Percentiles rank a stretch among this genome's conserved stretches.
Evolutionary conservation across 176 grass and related monocot genomes (phyloP).

Genomic region (Hsuehochloa calcarea): DNA sequence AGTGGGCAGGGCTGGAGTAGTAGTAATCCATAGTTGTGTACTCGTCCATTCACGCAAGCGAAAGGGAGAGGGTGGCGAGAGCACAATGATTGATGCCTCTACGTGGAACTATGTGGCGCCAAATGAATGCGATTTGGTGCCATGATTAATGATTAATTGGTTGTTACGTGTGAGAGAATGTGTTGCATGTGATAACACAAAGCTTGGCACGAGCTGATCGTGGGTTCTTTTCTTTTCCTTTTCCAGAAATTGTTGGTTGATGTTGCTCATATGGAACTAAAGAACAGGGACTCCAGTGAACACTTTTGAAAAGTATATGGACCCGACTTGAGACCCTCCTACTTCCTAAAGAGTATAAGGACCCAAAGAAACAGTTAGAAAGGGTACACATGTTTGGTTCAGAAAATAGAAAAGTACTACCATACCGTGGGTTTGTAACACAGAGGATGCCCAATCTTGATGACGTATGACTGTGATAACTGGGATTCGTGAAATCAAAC

Average conservation of each 20-base stretch:
- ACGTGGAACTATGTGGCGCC: not conserved
- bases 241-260: not conserved
- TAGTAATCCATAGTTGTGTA: too few species aligned
- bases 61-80: too few species aligned
- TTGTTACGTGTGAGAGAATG: not conserved
- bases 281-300: not conserved
- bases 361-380: not conserved
- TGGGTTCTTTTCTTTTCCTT: not conserved
- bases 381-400: not conserved
- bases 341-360: not conserved
- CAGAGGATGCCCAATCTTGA: too few species aligned
- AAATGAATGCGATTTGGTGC: not conserved
- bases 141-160: not conserved
- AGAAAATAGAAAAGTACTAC: not conserved
- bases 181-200: not conserved
- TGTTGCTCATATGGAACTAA: too few species aligned
- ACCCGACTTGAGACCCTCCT: not conserved
- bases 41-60: too few species aligned
- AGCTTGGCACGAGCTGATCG: not conserved
- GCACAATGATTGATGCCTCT: too few species aligned
- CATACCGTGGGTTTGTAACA: too few species aligned
- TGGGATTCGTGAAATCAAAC: too few species aligned
- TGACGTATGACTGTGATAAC: too few species aligned
- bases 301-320: not conserved
- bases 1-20: too few species aligned